Percentiles rank a stretch among this genome's conserved stretches.
Conservation (phyloP, 176 grass and related monocot species). For the Oryza longistaminata region DNA sequence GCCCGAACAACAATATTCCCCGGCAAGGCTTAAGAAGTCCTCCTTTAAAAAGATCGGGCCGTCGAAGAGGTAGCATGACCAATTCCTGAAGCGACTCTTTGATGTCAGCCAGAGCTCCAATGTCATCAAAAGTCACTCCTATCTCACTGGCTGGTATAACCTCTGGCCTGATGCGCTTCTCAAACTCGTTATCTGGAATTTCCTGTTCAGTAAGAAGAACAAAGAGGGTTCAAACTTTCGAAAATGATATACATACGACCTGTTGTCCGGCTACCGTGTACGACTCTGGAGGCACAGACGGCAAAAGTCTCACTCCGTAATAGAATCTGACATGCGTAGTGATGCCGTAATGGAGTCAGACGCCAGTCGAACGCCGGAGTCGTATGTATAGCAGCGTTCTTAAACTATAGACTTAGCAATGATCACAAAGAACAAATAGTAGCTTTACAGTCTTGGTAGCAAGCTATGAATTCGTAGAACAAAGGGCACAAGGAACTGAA, state of each 20-base stretch:
- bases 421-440: background rate
- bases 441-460: background rate
- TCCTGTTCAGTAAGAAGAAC: slow-evolving; percentile 54
- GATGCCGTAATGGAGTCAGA: too few relatives aligned
- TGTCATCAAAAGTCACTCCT: slow-evolving; percentile 96
- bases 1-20: slow-evolving; percentile 89
- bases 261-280: too few relatives aligned
- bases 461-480: background rate
- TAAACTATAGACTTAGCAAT: background rate
- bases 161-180: slow-evolving; percentile 91
- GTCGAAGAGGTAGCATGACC: slow-evolving; percentile 94
- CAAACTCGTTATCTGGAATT: slow-evolving; percentile 96
- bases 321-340: too few relatives aligned
- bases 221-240: background rate
- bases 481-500: background rate
- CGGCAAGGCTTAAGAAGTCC: slow-evolving; percentile 91
- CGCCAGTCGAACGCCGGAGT: too few relatives aligned
- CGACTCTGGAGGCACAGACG: too few relatives aligned
- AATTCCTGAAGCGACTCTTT: slow-evolving; percentile 97
- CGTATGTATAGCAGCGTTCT: too few relatives aligned
- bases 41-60: slow-evolving; percentile 92
- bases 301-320: too few relatives aligned
- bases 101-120: slow-evolving; percentile 88
- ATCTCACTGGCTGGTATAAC: slow-evolving; percentile 87
- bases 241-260: too few relatives aligned